Conservation (phyloP, 306 rosid genomes). For the Glycine tomentella region DNA sequence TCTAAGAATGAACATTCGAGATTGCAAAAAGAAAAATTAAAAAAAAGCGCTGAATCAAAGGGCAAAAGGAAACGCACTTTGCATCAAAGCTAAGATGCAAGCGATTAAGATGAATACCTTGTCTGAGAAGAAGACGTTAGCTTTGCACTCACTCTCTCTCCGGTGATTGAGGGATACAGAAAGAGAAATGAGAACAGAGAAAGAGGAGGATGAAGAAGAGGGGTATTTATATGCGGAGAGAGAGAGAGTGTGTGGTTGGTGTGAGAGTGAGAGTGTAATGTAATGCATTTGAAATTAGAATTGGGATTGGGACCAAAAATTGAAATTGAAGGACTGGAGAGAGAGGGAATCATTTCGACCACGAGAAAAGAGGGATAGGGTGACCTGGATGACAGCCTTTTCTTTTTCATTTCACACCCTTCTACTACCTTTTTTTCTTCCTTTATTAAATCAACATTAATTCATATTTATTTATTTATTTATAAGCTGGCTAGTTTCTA, state of each 20-base stretch:
- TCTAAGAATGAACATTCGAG: neutral
- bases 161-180: neutral
- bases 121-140: conserved; percentile 1
- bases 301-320: conserved; percentile 25
- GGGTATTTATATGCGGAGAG: conserved; percentile 31
- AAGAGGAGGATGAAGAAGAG: neutral
- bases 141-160: conserved; percentile 13
- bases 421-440: neutral
- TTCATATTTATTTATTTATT: no score
- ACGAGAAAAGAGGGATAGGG: conserved; percentile 51
- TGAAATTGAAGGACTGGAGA: conserved; percentile 33
- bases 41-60: neutral
- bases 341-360: conserved; percentile 53
- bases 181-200: neutral
- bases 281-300: conserved; percentile 41
- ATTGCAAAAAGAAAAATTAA: neutral
- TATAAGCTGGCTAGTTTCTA: no score
- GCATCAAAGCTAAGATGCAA: neutral
- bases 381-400: conserved; percentile 53
- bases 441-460: no score
- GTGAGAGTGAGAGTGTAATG: neutral
- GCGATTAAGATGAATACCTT: no score
- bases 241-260: neutral
- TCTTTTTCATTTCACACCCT: neutral
- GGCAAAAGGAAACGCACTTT: neutral